These are phyloP conservation scores for Cladosporium sp. DNA, from an alignment of 2,329 filamentous ascomycete species.

Conservation along the genomic window DNA sequence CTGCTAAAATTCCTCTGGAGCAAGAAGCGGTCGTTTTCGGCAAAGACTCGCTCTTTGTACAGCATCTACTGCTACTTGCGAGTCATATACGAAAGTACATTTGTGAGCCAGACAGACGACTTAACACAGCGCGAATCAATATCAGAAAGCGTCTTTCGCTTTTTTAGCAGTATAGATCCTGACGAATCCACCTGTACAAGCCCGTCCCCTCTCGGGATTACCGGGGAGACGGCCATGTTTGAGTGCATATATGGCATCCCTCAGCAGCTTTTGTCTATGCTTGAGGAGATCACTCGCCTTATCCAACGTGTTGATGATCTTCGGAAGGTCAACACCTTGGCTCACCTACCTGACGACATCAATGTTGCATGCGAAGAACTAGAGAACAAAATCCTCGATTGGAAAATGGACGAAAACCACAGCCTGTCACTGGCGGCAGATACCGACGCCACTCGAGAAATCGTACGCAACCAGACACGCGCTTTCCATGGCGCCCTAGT, in stretches of 20 bases:
- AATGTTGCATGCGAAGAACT: background rate
- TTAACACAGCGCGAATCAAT: background rate
- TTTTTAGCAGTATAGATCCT: background rate
- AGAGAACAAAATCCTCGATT: conserved; percentile 5
- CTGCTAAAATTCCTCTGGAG: conserved; percentile 21
- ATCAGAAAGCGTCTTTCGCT: background rate
- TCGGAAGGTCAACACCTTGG: background rate
- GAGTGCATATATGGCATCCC: conserved; percentile 13
- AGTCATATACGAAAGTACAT: conserved; percentile 8
- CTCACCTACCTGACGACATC: background rate
- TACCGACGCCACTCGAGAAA: background rate
- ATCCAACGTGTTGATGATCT: background rate
- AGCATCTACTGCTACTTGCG: conserved; percentile 16
- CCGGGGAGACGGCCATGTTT: background rate
- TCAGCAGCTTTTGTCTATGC: background rate
- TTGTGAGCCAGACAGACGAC: background rate
- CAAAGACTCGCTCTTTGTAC: conserved; percentile 7
- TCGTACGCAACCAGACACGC: conserved; percentile 4
- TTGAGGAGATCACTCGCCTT: background rate
- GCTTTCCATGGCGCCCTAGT: conserved; percentile 5
- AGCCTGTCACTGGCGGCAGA: background rate
- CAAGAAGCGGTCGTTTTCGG: conserved; percentile 9
- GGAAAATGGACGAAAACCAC: background rate
- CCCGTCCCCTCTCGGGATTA: background rate
- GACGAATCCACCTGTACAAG: background rate